Conservation (phyloP, 2,329 filamentous ascomycete genomes). For the Trichoderma sp. region DNA sequence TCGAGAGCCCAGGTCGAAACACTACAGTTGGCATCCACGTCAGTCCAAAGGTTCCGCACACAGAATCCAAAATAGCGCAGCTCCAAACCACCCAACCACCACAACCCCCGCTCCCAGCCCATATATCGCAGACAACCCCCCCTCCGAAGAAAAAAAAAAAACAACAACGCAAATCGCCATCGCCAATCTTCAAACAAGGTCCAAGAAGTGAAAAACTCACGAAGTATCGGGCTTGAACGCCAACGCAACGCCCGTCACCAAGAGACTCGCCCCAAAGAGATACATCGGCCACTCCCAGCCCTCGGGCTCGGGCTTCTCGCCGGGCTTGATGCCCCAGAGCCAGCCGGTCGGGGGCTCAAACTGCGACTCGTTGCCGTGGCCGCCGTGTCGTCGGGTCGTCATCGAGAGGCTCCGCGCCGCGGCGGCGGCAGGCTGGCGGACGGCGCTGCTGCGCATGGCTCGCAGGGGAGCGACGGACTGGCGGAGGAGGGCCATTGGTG, state of each 20-base stretch:
- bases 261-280: conserved; percentile 79
- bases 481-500: conserved; percentile 44
- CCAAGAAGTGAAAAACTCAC: conserved; percentile 61
- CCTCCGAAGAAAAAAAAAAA: too few relatives aligned
- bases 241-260: conserved; percentile 75
- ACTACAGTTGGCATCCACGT: conserved; percentile 52
- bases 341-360: conserved; percentile 91
- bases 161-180: too few relatives aligned
- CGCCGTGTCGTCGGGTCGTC: conserved; percentile 47
- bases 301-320: conserved; percentile 93
- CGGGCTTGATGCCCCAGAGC: conserved; percentile 92
- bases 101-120: not conserved
- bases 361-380: conserved; percentile 64
- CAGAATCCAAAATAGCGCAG: conserved; percentile 36
- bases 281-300: conserved; percentile 91
- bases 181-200: too few relatives aligned
- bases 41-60: conserved; percentile 32
- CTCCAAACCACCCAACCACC: conserved; percentile 6
- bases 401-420: conserved; percentile 48
- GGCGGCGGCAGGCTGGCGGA: conserved; percentile 39
- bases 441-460: conserved; percentile 40
- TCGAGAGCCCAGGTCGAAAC: conserved; percentile 99
- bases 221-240: conserved; percentile 98
- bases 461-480: conserved; percentile 44
- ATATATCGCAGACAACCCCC: not conserved